A percentile compares a stretch with the other conserved stretches of the same genome.
phyloP scores from a whole-genome alignment of 306 rosid species.

The Cucumis sativus region Cucumber_9930_V3 NC_026660.2:27549001-27549500 shows the following conservation, averaged over 20 bases:
- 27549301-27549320: slow-evolving; percentile 32
- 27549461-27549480: slow-evolving; percentile 47
- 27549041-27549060: slow-evolving; percentile 34
- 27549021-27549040: not conserved
- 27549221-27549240: not conserved
- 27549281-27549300: too few relatives aligned
- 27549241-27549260: too few relatives aligned
- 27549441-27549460: slow-evolving; percentile 58
- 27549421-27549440: slow-evolving; percentile 52
- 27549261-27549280: not conserved
- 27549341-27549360: slow-evolving; percentile 17
- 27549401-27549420: slow-evolving; percentile 64
- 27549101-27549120: slow-evolving; percentile 53
- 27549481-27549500: slow-evolving; percentile 10
- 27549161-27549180: slow-evolving; percentile 41
- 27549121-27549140: slow-evolving; percentile 39
- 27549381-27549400: slow-evolving; percentile 39
- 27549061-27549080: slow-evolving; percentile 56
- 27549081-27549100: slow-evolving; percentile 51
- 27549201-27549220: not conserved
- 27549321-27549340: slow-evolving; percentile 50
- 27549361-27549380: slow-evolving; percentile 50
- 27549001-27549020: not conserved
- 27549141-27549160: slow-evolving; percentile 47
- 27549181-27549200: not conserved